Evolutionary conservation across 768 basidiomycete genomes (phyloP).

Genomic region (Cytidiella melzeri): DNA sequence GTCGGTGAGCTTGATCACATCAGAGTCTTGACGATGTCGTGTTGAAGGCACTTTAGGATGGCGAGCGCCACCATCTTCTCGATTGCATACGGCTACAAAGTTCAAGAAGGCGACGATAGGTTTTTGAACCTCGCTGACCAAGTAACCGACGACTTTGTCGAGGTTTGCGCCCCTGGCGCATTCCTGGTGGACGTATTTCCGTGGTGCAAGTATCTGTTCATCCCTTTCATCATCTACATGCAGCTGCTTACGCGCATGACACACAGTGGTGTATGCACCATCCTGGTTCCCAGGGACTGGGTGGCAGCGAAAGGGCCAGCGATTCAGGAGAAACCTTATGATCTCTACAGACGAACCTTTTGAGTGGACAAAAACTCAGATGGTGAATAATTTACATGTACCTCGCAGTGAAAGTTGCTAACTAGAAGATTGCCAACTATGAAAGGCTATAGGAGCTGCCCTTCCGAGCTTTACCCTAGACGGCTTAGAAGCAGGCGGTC

Average conservation of each 20-base stretch:
- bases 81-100: constrained; percentile 32
- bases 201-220: background rate
- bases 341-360: background rate
- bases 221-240: background rate
- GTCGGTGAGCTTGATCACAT: background rate
- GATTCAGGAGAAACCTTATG: background rate
- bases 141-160: constrained; percentile 16
- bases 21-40: background rate
- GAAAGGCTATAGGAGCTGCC: no score
- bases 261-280: constrained; percentile 6
- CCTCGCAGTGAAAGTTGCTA: no score
- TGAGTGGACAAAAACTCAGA: background rate
- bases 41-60: constrained; percentile 20
- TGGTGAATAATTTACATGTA: no score
- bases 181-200: constrained; percentile 2
- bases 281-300: constrained; percentile 6
- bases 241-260: background rate
- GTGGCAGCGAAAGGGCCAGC: constrained; percentile 2
- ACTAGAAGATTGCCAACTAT: no score
- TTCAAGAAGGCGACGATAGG: constrained; percentile 26
- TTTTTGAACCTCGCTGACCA: constrained; percentile 25
- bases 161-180: background rate
- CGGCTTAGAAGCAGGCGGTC: no score
- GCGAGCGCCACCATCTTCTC: constrained; percentile 29
- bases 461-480: no score